phyloP scores from a whole-genome alignment of 352 stramenopile genomes.

The Phytophthora aleatoria region DNA sequence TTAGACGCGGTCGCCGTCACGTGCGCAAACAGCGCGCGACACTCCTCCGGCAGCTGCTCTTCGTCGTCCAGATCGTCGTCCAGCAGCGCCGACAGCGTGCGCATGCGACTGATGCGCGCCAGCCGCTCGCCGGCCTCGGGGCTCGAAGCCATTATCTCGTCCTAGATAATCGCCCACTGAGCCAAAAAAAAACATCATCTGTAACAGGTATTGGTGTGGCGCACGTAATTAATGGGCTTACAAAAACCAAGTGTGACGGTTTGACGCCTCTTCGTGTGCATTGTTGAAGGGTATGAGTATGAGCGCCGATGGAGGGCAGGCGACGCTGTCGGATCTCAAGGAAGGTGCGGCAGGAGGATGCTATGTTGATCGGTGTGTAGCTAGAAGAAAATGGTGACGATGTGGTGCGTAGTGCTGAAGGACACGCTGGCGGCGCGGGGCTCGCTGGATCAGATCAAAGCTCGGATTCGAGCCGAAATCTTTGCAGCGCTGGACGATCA shows the following conservation, averaged over 20 bases:
- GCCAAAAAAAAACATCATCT: conserved; percentile 8
- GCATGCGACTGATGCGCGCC: conserved; percentile 69
- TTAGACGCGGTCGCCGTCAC: conserved; percentile 27
- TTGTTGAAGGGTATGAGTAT: conserved; percentile 22
- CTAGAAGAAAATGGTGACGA: neutral
- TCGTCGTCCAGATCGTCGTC: conserved; percentile 68
- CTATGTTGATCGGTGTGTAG: neutral
- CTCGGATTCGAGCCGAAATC: conserved; percentile 84
- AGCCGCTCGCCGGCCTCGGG: conserved; percentile 37
- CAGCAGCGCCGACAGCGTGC: conserved; percentile 81
- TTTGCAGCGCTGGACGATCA: conserved; percentile 85
- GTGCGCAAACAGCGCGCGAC: conserved; percentile 54
- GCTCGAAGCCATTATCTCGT: conserved; percentile 8
- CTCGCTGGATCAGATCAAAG: conserved; percentile 82
- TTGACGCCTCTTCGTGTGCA: conserved; percentile 23
- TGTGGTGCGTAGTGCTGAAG: conserved; percentile 63
- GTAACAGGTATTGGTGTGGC: conserved; percentile 27
- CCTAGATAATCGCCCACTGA: conserved; percentile 19
- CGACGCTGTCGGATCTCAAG: conserved; percentile 66
- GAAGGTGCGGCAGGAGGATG: conserved; percentile 27
- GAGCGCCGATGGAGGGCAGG: conserved; percentile 20
- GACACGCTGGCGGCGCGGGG: conserved; percentile 80
- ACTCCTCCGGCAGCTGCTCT: conserved; percentile 52
- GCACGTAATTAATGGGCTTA: conserved; percentile 1
- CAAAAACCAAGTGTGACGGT: conserved; percentile 3